Percentiles rank a stretch among this genome's conserved stretches.
These are phyloP conservation scores for Phytophthora agathidicida DNA, from an alignment of 352 stramenopile genomes.

Conservation along the genomic window DNA sequence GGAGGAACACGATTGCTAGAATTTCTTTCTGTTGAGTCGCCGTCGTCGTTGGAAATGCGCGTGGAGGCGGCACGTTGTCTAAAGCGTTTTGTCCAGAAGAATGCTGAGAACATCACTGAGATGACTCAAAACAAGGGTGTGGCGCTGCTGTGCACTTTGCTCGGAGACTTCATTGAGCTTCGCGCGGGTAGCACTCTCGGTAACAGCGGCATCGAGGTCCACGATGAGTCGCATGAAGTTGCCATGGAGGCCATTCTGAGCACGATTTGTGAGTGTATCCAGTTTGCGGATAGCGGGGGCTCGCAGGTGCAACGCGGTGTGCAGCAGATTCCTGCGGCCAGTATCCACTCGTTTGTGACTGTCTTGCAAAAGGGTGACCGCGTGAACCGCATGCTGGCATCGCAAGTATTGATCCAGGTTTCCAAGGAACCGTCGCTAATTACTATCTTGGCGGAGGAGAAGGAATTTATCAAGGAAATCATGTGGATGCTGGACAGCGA, in stretches of 20 bases:
- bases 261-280: slow-evolving; percentile 79
- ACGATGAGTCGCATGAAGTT: slow-evolving; percentile 65
- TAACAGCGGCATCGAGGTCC: slow-evolving; percentile 25
- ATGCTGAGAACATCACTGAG: slow-evolving; percentile 73
- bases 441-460: slow-evolving; percentile 50
- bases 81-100: slow-evolving; percentile 77
- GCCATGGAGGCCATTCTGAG: slow-evolving; percentile 77
- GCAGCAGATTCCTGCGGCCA: slow-evolving; percentile 55
- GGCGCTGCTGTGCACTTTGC: slow-evolving; percentile 50
- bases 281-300: slow-evolving; percentile 51
- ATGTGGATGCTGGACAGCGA: slow-evolving; percentile 77
- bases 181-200: slow-evolving; percentile 35
- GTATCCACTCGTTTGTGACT: slow-evolving; percentile 67
- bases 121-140: slow-evolving; percentile 63
- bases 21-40: slow-evolving; percentile 58
- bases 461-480: slow-evolving; percentile 72
- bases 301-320: slow-evolving; percentile 42
- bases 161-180: slow-evolving; percentile 66
- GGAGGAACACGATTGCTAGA: slow-evolving; percentile 57
- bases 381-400: slow-evolving; percentile 73
- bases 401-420: slow-evolving; percentile 70
- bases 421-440: slow-evolving; percentile 70
- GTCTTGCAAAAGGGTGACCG: slow-evolving; percentile 65
- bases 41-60: slow-evolving; percentile 55
- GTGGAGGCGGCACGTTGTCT: slow-evolving; percentile 76